Base-by-base conservation (phyloP, 768 basidiomycete species). In the Russula griseocarnosa region DNA sequence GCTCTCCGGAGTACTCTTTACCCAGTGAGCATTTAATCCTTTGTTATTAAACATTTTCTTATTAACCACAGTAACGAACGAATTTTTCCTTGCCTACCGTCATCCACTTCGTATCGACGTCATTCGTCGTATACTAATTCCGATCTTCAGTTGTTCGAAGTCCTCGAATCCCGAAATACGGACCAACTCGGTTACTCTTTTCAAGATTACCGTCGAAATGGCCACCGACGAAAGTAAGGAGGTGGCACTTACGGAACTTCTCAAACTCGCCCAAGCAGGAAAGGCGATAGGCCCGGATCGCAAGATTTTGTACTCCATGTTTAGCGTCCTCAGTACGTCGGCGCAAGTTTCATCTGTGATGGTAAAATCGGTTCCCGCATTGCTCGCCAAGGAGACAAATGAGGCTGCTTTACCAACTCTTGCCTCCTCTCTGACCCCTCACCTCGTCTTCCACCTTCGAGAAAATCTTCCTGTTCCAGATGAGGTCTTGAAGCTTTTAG, bases 201-300 rank as follows among this genome's bases (percentile, higher is more conserved):
- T 92, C 80, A 79, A 67, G 20, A 72, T 76, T 55, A 69, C 88
- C 47, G 67, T 75, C 10, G 67, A 71, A 16, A 72, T 76, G 11
- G 70, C 73, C 3, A 70, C 76, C 9, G 66, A 78, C 14, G 75
- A 76, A 5, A 77, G 81, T 26, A 69, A 79, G 11, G 76, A 78
- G 7, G 65, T 77, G 1, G 80, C 85, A 13, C 80, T 86, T 2
- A 77, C 77, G 10, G 92, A 96, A 66, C 73, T 94, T 5, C 76
- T 94, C 11, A 76, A 77, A n/a, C 79, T 93, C 0, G 90, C 93
- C 1, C 86, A 88, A 69, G 74, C 86, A 0, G 90, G 92, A 24
- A 99, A 97, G 78, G 91, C 94, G 0, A 77, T 86, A 0, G 92
- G 93, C 1, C 82, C 90, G 2, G 96, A 96, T 61, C 94, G 98